Base-by-base conservation (phyloP, 495 filamentous ascomycete genomes). In the Penicillium daleae region DNA sequence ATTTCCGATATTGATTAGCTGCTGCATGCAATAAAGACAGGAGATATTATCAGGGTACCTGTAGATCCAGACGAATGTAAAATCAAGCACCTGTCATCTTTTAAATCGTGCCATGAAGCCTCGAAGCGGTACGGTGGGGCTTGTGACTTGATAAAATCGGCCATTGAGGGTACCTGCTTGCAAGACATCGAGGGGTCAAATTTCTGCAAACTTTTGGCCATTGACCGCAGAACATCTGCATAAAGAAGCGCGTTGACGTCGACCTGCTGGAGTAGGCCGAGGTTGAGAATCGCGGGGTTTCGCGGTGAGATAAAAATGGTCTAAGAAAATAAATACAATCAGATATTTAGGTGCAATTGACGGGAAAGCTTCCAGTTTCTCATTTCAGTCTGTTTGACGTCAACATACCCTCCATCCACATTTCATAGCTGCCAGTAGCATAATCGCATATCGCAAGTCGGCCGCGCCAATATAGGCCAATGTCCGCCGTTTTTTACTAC, bases 401-500 rank as follows among this genome's bases (percentile, higher is more conserved):
- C 7, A 46, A 33, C 21, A 57, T 59, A 76, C 74, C 57, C 69
- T 76, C 66, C 72, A 75, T 17, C 71, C 71, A 46, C 59, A 69
- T 57, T 76, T 76, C 46, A 75, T 65, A 7, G 69, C 69, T 37
- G 74, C 74, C 46, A 71, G 52, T 9, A 74, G 65, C 4, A 76
- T 6, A 35, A 76, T 64, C 7, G 65, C 51, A 61, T 76, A 74
- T 15, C 64, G 64, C 27, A 72, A 52, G 44, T 76, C 73, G n/a
- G 49, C 40, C 4, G 64, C 46, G 21, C 73, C 74, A 31, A 75
- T 54, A 32, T 74, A 76, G 13, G 71, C 56, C 39, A 76, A 33
- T 3, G 74, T 76, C 1, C 33, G 56, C 26, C 50, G 21, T 46
- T 63, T 55, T 17, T 51, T 35, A 19, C 27, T 33, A 24, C 48